Evolutionary conservation across 805 yeast species (phyloP).

Genomic region (Candida rishiriensis): DNA sequence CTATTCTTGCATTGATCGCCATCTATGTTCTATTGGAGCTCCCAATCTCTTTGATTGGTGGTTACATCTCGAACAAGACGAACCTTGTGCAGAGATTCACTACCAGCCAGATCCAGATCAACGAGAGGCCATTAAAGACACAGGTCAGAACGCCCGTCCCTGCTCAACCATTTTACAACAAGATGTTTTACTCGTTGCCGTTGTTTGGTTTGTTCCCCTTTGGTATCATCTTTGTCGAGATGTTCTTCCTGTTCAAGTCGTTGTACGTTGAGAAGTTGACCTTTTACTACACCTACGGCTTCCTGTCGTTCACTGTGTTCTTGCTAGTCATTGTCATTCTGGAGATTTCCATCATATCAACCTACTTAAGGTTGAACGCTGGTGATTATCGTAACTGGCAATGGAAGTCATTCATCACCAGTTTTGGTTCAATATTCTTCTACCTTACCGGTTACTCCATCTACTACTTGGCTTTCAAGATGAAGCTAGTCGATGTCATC

Average conservation of each 20-base stretch:
- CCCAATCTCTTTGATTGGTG: conserved; percentile 77
- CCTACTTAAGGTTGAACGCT: conserved; percentile 52
- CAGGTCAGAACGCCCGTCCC: conserved; percentile 24
- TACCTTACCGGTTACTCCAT: conserved; percentile 65
- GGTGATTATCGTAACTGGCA: conserved; percentile 68
- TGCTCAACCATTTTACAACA: conserved; percentile 34
- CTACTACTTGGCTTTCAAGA: conserved; percentile 55
- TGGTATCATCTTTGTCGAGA: conserved; percentile 74
- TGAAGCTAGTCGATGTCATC: conserved; percentile 62
- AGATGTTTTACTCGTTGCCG: conserved; percentile 31
- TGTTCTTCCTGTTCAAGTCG: conserved; percentile 66
- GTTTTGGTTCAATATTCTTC: conserved; percentile 65
- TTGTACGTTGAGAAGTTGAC: conserved; percentile 78
- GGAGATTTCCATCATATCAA: conserved; percentile 68
- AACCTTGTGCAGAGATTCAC: conserved; percentile 17
- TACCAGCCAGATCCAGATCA: conserved; percentile 5
- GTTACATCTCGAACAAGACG: conserved; percentile 34
- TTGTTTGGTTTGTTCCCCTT: conserved; percentile 74
- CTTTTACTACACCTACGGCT: conserved; percentile 77
- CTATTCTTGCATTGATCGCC: conserved; percentile 55
- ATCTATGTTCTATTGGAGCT: conserved; percentile 63
- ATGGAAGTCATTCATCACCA: conserved; percentile 73
- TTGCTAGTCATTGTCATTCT: conserved; percentile 58
- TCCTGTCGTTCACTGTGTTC: conserved; percentile 56
- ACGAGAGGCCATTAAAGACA: conserved; percentile 5